Evolutionary conservation across 106 monocot species (phyloP).

Genomic region (Amphibolis antarctica): DNA sequence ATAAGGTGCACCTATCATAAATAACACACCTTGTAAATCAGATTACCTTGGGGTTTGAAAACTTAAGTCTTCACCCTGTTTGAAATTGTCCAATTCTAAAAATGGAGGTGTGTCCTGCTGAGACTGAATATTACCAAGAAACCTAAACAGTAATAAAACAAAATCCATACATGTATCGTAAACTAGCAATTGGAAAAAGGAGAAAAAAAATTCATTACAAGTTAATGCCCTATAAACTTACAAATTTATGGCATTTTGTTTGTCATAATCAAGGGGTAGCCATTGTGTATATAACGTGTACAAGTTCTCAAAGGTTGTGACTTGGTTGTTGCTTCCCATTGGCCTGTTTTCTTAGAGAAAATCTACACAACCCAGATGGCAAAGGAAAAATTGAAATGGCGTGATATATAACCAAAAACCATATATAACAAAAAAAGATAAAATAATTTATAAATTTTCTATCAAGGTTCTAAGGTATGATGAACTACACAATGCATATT

Average conservation of each 20-base stretch:
- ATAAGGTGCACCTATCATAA: background rate
- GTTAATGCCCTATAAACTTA: slow-evolving; percentile 35
- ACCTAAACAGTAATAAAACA: slow-evolving; percentile 32
- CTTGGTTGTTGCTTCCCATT: slow-evolving; percentile 82
- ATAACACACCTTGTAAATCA: no score
- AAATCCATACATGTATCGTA: background rate
- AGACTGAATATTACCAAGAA: slow-evolving; percentile 87
- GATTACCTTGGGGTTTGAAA: no score
- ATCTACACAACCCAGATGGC: slow-evolving; percentile 31
- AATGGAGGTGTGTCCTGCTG: slow-evolving; percentile 65
- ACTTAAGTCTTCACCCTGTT: no score
- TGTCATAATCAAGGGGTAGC: slow-evolving; percentile 83
- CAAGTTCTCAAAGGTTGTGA: slow-evolving; percentile 75
- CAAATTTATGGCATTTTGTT: slow-evolving; percentile 97
- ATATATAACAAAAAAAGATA: no score
- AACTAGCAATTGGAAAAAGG: background rate
- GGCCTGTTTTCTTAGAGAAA: slow-evolving; percentile 87
- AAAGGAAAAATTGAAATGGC: no score
- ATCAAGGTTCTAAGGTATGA: no score
- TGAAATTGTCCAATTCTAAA: slow-evolving; percentile 57
- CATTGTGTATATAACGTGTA: slow-evolving; percentile 90
- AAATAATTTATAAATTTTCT: no score
- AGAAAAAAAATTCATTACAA: background rate
- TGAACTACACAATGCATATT: no score
- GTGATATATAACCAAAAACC: no score